Percentiles rank a stretch among this genome's conserved stretches.
Conservation (phyloP, 2,329 filamentous ascomycete genomes). For the Drechslerella stenobrocha region DNA sequence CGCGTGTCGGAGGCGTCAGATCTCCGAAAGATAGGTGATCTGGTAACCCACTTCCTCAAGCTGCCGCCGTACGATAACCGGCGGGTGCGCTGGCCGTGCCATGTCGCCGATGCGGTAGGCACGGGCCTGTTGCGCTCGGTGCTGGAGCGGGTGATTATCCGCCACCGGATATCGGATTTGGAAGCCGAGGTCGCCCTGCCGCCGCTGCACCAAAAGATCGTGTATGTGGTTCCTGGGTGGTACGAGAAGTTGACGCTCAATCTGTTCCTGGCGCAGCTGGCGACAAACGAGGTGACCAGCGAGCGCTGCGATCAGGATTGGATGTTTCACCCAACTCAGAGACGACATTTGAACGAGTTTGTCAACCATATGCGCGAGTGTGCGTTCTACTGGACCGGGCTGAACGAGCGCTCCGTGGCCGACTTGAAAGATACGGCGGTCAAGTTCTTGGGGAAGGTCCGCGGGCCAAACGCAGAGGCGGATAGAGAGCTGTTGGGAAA, state of each 20-base stretch:
- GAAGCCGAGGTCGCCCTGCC: conserved; percentile 68
- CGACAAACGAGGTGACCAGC: conserved; percentile 84
- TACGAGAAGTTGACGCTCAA: conserved; percentile 84
- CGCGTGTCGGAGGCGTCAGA: conserved; percentile 54
- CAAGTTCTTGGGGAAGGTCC: conserved; percentile 68
- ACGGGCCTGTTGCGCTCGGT: conserved; percentile 68
- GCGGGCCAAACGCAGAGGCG: conserved; percentile 63
- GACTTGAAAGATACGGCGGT: conserved; percentile 68
- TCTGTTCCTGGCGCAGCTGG: conserved; percentile 79
- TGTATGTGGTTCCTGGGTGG: conserved; percentile 77
- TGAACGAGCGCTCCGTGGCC: conserved; percentile 65
- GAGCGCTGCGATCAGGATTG: conserved; percentile 83
- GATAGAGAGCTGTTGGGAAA: conserved; percentile 67
- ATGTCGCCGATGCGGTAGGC: conserved; percentile 24
- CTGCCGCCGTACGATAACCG: conserved; percentile 55
- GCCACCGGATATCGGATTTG: conserved; percentile 74
- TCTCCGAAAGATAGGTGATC: conserved; percentile 67
- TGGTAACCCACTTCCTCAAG: conserved; percentile 72
- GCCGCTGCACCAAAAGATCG: conserved; percentile 69
- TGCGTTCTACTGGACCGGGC: conserved; percentile 82
- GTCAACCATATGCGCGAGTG: conserved; percentile 80
- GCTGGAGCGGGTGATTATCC: conserved; percentile 77
- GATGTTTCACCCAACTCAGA: conserved; percentile 78
- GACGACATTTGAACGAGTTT: conserved; percentile 67
- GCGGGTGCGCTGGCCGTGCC: conserved; percentile 15